Percentiles rank a stretch among this genome's conserved stretches.
Evolutionary conservation across 495 filamentous ascomycete species (phyloP).

Genomic region (Penicillium paradoxum): DNA sequence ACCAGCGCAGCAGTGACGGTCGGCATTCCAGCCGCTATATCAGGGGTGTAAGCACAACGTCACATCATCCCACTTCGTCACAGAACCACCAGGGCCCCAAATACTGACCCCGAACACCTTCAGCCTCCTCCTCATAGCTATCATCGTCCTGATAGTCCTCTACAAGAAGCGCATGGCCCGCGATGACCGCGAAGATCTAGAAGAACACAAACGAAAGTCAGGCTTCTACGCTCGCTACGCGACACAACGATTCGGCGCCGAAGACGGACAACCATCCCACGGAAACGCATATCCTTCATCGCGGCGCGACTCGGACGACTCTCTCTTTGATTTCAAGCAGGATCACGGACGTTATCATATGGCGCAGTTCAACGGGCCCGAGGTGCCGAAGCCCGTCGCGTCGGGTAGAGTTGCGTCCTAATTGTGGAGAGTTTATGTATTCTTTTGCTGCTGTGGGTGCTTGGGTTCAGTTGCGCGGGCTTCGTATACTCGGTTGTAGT

Average conservation of each 20-base stretch:
- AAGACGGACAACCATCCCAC: neutral
- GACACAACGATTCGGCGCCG: constrained; percentile 3
- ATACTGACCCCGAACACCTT: neutral
- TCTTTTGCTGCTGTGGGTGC: neutral
- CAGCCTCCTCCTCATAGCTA: constrained; percentile 5
- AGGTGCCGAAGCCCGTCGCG: neutral
- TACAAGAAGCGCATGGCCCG: constrained; percentile 6
- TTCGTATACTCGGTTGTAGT: neutral
- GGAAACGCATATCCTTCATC: neutral
- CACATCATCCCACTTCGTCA: neutral
- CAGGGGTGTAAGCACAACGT: constrained; percentile 3
- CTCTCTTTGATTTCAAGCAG: constrained; percentile 6
- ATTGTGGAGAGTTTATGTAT: neutral
- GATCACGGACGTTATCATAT: constrained; percentile 7
- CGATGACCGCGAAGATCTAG: constrained; percentile 9
- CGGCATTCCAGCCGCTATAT: constrained; percentile 6
- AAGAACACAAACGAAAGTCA: neutral
- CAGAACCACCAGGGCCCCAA: too few species aligned
- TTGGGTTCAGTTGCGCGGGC: too few species aligned
- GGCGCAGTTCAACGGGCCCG: neutral
- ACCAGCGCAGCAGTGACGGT: constrained; percentile 4
- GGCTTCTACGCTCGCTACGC: constrained; percentile 10
- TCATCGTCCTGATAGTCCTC: constrained; percentile 6
- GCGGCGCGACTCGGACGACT: constrained; percentile 3
- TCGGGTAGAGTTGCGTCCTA: neutral